Evolutionary conservation across 2,329 filamentous ascomycete species (phyloP).

Genomic region (Chaetomium sp.): DNA sequence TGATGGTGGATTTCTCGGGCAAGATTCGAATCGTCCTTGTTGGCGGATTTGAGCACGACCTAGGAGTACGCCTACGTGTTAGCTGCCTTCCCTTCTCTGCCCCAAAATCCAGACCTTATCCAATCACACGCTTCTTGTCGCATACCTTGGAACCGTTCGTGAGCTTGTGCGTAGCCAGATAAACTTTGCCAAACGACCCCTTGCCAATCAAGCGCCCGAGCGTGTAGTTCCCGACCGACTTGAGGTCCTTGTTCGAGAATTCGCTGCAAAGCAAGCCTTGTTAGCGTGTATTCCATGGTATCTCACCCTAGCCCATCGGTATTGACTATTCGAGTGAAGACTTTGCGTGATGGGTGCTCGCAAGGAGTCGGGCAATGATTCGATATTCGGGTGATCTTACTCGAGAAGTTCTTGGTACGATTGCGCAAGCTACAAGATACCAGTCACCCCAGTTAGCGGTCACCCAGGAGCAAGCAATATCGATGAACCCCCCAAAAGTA

Average conservation of each 20-base stretch:
- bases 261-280: conserved; percentile 52
- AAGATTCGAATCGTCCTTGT: conserved; percentile 91
- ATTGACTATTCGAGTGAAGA: no score
- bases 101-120: no score
- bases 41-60: conserved; percentile 97
- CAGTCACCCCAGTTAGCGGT: not conserved
- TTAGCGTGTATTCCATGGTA: conserved; percentile 3
- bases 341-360: no score
- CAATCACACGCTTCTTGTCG: conserved; percentile 1
- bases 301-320: no score
- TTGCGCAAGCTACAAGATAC: conserved; percentile 68
- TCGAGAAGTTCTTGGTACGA: conserved; percentile 95
- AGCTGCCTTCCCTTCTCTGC: no score
- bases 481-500: not conserved
- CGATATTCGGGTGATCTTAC: conserved; percentile 46
- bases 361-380: no score
- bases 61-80: conserved; percentile 30
- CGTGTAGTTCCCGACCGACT: conserved; percentile 89
- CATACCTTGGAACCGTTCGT: conserved; percentile 94
- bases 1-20: conserved; percentile 98
- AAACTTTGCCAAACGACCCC: conserved; percentile 97
- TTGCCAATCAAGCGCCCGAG: conserved; percentile 91
- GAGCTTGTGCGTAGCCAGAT: conserved; percentile 91
- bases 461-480: not conserved
- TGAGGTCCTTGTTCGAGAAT: conserved; percentile 86